Conservation (phyloP, 352 stramenopile genomes). For the Peronospora farinosa region DNA sequence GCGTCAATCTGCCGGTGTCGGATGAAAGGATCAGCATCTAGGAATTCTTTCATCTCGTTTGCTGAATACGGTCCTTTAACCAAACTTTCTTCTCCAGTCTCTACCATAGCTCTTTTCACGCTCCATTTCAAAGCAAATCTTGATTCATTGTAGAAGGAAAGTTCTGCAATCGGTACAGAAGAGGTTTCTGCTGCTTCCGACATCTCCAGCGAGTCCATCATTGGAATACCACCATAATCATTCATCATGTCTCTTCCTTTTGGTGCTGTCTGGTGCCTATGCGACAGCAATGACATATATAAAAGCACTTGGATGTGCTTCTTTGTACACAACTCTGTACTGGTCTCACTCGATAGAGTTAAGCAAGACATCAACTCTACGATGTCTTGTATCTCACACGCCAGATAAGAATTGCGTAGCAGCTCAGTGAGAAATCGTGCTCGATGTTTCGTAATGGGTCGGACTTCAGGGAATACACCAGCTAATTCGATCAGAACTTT, state of each 20-base stretch:
- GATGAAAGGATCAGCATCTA: constrained; percentile 40
- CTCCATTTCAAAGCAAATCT: constrained; percentile 62
- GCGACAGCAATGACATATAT: constrained; percentile 53
- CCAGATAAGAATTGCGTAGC: constrained; percentile 44
- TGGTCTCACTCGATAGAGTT: constrained; percentile 35
- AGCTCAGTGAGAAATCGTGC: constrained; percentile 47
- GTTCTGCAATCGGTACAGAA: constrained; percentile 57
- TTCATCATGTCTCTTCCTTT: constrained; percentile 11
- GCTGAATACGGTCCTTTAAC: constrained; percentile 46
- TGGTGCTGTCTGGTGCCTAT: constrained; percentile 25
- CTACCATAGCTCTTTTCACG: constrained; percentile 31
- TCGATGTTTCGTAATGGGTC: constrained; percentile 38
- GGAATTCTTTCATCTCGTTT: constrained; percentile 47
- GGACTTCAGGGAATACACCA: constrained; percentile 48
- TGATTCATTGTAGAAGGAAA: constrained; percentile 57
- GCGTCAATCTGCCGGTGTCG: constrained; percentile 30
- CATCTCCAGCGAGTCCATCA: constrained; percentile 54
- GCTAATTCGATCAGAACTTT: constrained; percentile 66
- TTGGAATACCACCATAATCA: constrained; percentile 50
- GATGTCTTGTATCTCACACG: constrained; percentile 54
- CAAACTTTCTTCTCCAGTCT: constrained; percentile 14
- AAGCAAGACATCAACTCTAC: constrained; percentile 56
- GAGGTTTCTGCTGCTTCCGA: constrained; percentile 40
- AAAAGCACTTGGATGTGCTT: constrained; percentile 54
- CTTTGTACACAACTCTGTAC: constrained; percentile 46